Percentiles rank a stretch among this genome's conserved stretches.
phyloP scores from a whole-genome alignment of 345 rosid species.

The Pugionium cornutum region DNA sequence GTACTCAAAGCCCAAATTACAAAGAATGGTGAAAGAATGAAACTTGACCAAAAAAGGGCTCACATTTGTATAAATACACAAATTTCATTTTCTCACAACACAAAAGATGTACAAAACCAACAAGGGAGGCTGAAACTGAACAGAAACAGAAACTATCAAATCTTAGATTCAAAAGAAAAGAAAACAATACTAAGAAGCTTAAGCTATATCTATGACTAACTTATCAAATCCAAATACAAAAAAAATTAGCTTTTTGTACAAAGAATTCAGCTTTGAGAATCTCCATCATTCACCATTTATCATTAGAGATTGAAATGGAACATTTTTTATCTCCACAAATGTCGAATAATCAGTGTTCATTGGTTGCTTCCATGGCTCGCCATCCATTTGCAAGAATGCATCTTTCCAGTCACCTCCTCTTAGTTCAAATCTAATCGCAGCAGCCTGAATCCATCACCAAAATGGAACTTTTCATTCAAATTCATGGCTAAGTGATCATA shows the following conservation, averaged over 20 bases:
- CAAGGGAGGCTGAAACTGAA: neutral
- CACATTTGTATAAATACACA: conserved; percentile 23
- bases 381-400: conserved; percentile 96
- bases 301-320: conserved; percentile 72
- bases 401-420: conserved; percentile 93
- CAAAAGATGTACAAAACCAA: conserved; percentile 23
- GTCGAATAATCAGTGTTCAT: conserved; percentile 71
- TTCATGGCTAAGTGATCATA: neutral
- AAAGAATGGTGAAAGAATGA: conserved; percentile 2
- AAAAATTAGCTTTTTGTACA: conserved; percentile 34
- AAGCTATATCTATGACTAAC: conserved; percentile 31
- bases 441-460: conserved; percentile 52
- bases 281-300: conserved; percentile 46
- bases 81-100: conserved; percentile 31
- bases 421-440: conserved; percentile 83
- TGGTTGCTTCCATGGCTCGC: conserved; percentile 97
- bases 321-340: conserved; percentile 74
- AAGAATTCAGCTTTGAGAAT: conserved; percentile 27
- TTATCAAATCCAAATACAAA: conserved; percentile 29
- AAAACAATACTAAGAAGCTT: conserved; percentile 7
- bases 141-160: neutral
- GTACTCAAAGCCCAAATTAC: neutral
- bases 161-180: conserved; percentile 1
- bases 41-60: neutral
- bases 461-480: conserved; percentile 5